Conservation (phyloP, 768 basidiomycete genomes). For the Nidularia pulvinata region DNA sequence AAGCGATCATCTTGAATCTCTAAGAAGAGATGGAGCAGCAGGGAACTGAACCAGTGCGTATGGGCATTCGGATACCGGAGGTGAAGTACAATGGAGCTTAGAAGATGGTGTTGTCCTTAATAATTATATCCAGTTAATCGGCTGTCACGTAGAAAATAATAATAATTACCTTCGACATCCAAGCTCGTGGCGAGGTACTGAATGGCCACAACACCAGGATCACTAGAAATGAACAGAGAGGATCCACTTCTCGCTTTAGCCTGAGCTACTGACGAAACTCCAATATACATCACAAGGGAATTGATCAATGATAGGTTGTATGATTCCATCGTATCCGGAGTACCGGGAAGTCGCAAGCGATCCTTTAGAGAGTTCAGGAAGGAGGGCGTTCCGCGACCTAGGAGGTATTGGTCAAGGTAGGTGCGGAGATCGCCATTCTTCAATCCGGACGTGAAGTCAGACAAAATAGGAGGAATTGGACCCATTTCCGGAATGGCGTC, state of each 20-base stretch:
- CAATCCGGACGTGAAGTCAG: slow-evolving; percentile 86
- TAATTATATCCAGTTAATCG: neutral
- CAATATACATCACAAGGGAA: slow-evolving; percentile 93
- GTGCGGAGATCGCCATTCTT: slow-evolving; percentile 78
- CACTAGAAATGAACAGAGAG: slow-evolving; percentile 76
- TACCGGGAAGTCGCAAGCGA: slow-evolving; percentile 54
- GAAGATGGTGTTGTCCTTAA: slow-evolving; percentile 91
- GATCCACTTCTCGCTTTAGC: slow-evolving; percentile 84
- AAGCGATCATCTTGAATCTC: slow-evolving; percentile 78
- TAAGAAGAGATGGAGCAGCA: slow-evolving; percentile 85
- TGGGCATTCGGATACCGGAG: slow-evolving; percentile 98
- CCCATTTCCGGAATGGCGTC: slow-evolving; percentile 89
- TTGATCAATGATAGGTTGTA: slow-evolving; percentile 94
- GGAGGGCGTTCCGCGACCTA: slow-evolving; percentile 70
- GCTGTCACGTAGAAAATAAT: neutral
- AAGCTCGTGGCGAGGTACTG: slow-evolving; percentile 82
- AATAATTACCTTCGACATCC: slow-evolving; percentile 83
- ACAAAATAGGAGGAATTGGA: slow-evolving; percentile 86
- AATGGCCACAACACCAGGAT: slow-evolving; percentile 84
- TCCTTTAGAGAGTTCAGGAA: slow-evolving; percentile 82
- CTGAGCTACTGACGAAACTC: slow-evolving; percentile 90
- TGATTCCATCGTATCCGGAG: slow-evolving; percentile 48
- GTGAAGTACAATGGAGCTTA: slow-evolving; percentile 93
- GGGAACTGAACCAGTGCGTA: slow-evolving; percentile 96
- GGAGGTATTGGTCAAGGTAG: slow-evolving; percentile 84